Evolutionary conservation across 768 basidiomycete genomes (phyloP).

Genomic region (Hirschioporus abietinus): DNA sequence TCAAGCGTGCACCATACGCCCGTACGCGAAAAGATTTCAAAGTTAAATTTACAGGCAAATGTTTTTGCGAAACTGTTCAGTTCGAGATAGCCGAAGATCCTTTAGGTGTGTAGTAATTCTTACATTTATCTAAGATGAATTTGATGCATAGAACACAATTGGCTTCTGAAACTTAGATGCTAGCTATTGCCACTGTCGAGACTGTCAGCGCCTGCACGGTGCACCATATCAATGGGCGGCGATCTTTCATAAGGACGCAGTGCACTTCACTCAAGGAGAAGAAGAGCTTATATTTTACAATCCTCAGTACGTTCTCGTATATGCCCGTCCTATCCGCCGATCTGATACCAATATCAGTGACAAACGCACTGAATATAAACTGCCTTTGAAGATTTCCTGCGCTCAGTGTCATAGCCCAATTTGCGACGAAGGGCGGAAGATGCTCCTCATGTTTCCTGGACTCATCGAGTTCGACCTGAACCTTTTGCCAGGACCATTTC

Average conservation of each 20-base stretch:
- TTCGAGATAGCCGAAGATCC: not conserved
- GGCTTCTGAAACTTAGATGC: not conserved
- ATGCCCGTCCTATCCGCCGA: not conserved
- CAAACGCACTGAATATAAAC: not conserved
- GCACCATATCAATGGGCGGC: slow-evolving; percentile 4
- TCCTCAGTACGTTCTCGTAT: not conserved
- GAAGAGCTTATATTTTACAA: slow-evolving; percentile 2
- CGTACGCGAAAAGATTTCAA: not conserved
- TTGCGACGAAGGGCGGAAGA: not conserved
- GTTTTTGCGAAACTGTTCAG: not conserved
- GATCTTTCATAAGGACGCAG: not conserved
- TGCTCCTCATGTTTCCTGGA: slow-evolving; percentile 1
- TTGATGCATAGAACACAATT: not conserved
- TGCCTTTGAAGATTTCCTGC: slow-evolving; percentile 1
- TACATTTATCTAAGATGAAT: not conserved
- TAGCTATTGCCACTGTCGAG: slow-evolving; percentile 3
- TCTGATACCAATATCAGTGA: not conserved
- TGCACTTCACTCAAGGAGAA: slow-evolving; percentile 4
- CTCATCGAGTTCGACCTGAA: slow-evolving; percentile 2
- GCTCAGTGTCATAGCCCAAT: not conserved
- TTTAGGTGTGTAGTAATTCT: not conserved
- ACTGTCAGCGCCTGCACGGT: not conserved
- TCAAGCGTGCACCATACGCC: not conserved
- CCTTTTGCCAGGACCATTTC: not conserved
- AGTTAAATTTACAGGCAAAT: not conserved